Base-by-base conservation (phyloP, 208 protist species). In the Trypanosoma mega region DNA sequence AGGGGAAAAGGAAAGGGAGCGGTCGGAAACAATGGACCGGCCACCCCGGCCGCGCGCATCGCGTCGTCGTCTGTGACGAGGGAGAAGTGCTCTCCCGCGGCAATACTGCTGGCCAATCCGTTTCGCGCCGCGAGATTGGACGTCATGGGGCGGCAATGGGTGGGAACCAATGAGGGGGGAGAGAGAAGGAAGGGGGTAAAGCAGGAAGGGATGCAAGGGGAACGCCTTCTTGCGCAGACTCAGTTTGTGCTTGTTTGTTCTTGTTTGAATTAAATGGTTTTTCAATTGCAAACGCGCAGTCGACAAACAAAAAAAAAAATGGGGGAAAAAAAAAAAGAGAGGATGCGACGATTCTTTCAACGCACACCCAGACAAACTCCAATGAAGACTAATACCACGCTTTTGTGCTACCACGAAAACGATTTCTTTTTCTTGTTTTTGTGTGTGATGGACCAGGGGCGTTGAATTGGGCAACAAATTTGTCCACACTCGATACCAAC, bases 41-140 rank as follows among this genome's bases (percentile, higher is more conserved):
- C 45, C 11, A 14, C 0, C 36, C 26, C 24, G 20, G n/a, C 33
- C 16, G 8, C 12, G 20, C 45, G 36, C 52, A 31, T 49, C 7
- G 45, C 57, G 14, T 37, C 26, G 30, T 60, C 29, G n/a, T 66
- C 66, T 4, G 58, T 72, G 1, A 57, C 44, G 18, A 62, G 33
- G 60, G 48, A 66, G n/a, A 66, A 60, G 49, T 2, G 33, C n/a
- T 29, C 27, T 18, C 36, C 37, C 21, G 44, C 53, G 16, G 36
- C 24, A 23, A 53, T 47, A 6, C 34, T 39, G 6, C 8, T 12
- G 34, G 34, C 8, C 34, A 6, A 16, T 39, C 12, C 34, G 8
- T 39, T 6, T 12, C 8, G 12, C 8, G 6, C 34, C 34, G 6
- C 34, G 34, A 16, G 34, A 6, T 6, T 39, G 34, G 47, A 24